Evolutionary conservation across 495 filamentous ascomycete species (phyloP), one percentile per base, ranked within the genome.

Genomic region (Neurospora sp.): DNA sequence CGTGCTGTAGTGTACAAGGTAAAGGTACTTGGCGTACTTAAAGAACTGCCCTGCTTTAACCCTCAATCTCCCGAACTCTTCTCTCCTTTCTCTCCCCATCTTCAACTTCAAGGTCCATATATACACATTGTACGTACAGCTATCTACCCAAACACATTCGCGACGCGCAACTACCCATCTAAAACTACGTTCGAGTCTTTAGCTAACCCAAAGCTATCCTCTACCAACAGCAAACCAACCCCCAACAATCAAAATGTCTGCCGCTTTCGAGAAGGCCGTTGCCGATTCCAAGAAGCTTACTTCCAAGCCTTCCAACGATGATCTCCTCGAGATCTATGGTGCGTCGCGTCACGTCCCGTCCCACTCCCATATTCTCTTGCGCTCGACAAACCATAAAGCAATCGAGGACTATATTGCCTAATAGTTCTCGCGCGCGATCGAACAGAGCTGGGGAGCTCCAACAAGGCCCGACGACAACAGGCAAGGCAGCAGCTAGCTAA

Each of bases 271-370:
- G 77, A 86, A 84, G 76, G 88, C 92, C 71, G 87, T 91, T 76
- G 85, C 85, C 79, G 89, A 92, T 75, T 87, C 83, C 82, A 86
- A 87, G 80, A 90, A 92, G 84, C 85, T 93, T 72, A 88, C 86
- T 71, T 81, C 83, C 73, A 89, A 88, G 84, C 89, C 88, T 12
- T 79, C 71, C 75, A 88, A 89, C 81, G 82, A 87, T 16, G 86
- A 90, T 35, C 82, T 90, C 27, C 85, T 90, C 75, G 85, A 83
- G 73, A 80, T 86, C 75, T 87, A 86, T 70, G 84, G 85, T 86
- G 72, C 74, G 78, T 75, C 71, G 31, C 54, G 27, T 46, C 37
- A 5, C 46, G 20, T 44, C 42, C n/a, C 39, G 23, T 2, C 27
- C 2, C 46, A 27, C 46, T 60, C 49, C n/a, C 35, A 44, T 31